These are phyloP conservation scores for Glycine soja DNA, from an alignment of 306 rosid genomes.

Conservation along the genomic window DNA sequence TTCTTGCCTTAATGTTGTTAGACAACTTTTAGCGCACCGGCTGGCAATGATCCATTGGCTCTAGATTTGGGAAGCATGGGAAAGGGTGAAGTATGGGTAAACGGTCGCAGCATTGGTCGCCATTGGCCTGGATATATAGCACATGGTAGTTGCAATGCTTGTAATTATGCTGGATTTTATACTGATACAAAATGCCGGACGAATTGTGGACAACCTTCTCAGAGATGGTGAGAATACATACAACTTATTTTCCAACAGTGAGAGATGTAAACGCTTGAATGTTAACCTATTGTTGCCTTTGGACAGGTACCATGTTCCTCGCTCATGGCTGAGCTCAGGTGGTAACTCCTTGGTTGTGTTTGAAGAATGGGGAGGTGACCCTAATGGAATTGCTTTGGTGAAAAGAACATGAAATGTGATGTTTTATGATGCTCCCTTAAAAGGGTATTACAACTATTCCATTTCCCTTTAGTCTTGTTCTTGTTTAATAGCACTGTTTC, in stretches of 20 bases:
- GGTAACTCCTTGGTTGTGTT: constrained; percentile 83
- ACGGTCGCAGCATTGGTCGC: constrained; percentile 84
- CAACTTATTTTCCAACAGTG: not conserved
- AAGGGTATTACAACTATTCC: constrained; percentile 54
- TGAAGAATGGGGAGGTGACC: constrained; percentile 95
- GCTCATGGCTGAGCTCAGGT: constrained; percentile 75
- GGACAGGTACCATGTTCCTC: constrained; percentile 95
- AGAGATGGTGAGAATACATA: constrained; percentile 67
- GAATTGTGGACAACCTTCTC: constrained; percentile 78
- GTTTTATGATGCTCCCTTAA: constrained; percentile 52
- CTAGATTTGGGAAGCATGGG: constrained; percentile 86
- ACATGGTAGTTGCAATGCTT: constrained; percentile 62
- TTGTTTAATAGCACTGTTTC: not conserved
- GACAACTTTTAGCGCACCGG: constrained; percentile 69
- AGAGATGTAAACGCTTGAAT: not conserved
- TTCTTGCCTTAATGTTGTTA: constrained; percentile 46
- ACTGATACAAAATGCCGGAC: constrained; percentile 67
- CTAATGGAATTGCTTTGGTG: constrained; percentile 67
- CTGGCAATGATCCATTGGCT: constrained; percentile 81
- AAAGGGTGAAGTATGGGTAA: constrained; percentile 89
- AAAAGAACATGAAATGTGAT: constrained; percentile 59
- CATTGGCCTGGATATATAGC: constrained; percentile 79
- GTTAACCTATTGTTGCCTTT: not conserved
- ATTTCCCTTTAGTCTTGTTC: not conserved
- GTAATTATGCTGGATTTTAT: constrained; percentile 70